phyloP scores from a whole-genome alignment of 225 moss, liverwort and hornwort genomes.

The Polytrichum formosum region DNA sequence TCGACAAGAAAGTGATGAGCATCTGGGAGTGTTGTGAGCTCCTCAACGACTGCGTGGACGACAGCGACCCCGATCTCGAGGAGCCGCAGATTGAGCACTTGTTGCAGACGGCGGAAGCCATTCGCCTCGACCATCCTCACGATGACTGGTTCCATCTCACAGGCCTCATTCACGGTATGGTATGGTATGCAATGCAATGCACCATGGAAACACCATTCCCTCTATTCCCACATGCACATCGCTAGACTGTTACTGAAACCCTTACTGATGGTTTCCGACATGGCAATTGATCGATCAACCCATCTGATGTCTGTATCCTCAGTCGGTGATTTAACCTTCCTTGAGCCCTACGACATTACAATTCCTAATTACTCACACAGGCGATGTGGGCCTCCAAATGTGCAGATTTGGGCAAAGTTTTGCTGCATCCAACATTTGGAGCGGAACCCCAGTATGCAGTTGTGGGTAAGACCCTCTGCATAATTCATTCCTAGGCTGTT shows the following conservation, averaged over 20 bases:
- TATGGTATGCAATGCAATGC: no score
- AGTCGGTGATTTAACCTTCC: no score
- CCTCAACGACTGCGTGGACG: slow-evolving; percentile 71
- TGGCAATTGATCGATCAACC: no score
- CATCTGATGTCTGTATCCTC: no score
- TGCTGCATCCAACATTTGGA: slow-evolving; percentile 58
- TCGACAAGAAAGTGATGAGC: slow-evolving; percentile 55
- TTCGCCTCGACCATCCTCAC: slow-evolving; percentile 52
- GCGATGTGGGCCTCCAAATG: not conserved
- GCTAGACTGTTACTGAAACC: no score
- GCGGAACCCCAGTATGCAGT: slow-evolving; percentile 66
- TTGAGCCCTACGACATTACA: no score
- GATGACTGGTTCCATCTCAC: slow-evolving; percentile 73
- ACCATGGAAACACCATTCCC: no score
- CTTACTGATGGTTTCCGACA: no score
- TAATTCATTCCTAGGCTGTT: no score
- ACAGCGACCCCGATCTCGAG: slow-evolving; percentile 71
- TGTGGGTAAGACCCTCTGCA: slow-evolving; percentile 40
- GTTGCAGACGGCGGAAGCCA: slow-evolving; percentile 64
- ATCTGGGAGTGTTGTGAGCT: slow-evolving; percentile 73
- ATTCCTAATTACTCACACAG: no score
- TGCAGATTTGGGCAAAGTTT: slow-evolving; percentile 74
- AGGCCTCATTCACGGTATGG: slow-evolving; percentile 61
- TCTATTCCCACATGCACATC: no score
- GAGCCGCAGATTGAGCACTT: slow-evolving; percentile 73